Conservation (phyloP, 2,329 filamentous ascomycete genomes). For the Penicillium sp. region DNA sequence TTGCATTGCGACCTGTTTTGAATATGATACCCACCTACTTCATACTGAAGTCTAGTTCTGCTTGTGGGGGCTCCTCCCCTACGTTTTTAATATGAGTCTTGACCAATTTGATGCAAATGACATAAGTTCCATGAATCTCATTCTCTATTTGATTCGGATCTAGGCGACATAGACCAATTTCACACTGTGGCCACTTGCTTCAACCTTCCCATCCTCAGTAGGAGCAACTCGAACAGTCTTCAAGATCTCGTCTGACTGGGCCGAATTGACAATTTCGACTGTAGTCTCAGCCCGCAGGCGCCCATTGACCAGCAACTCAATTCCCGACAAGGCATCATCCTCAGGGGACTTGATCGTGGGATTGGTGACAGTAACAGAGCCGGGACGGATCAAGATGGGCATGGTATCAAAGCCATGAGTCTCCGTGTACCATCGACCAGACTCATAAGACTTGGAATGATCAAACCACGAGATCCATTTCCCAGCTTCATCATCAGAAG, state of each 20-base stretch:
- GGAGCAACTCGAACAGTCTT: conserved; percentile 17
- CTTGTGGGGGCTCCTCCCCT: conserved; percentile 1
- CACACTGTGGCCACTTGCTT: conserved; percentile 17
- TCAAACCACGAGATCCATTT: conserved; percentile 43
- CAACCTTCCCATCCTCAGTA: conserved; percentile 11
- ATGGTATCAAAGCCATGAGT: conserved; percentile 51
- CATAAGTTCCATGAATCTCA: background rate
- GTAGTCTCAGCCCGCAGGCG: conserved; percentile 11
- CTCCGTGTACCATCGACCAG: conserved; percentile 51
- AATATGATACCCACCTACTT: conserved; percentile 21
- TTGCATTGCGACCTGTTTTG: conserved; percentile 10
- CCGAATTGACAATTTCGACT: conserved; percentile 24
- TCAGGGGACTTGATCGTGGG: conserved; percentile 21
- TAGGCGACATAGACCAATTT: conserved; percentile 18
- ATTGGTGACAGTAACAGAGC: conserved; percentile 25
- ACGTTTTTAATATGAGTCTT: conserved; percentile 3
- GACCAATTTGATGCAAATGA: conserved; percentile 4
- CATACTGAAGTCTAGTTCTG: conserved; percentile 7
- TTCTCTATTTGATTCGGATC: background rate
- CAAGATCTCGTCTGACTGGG: conserved; percentile 20
- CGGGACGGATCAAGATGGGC: conserved; percentile 51
- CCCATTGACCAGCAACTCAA: conserved; percentile 29
- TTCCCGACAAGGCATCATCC: conserved; percentile 22
- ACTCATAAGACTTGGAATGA: conserved; percentile 35
- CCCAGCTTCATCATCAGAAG: conserved; percentile 43